Evolutionary conservation across 495 filamentous ascomycete species (phyloP), one percentile per base, ranked within the genome.

Genomic region (Aspergillus olivimuriae): DNA sequence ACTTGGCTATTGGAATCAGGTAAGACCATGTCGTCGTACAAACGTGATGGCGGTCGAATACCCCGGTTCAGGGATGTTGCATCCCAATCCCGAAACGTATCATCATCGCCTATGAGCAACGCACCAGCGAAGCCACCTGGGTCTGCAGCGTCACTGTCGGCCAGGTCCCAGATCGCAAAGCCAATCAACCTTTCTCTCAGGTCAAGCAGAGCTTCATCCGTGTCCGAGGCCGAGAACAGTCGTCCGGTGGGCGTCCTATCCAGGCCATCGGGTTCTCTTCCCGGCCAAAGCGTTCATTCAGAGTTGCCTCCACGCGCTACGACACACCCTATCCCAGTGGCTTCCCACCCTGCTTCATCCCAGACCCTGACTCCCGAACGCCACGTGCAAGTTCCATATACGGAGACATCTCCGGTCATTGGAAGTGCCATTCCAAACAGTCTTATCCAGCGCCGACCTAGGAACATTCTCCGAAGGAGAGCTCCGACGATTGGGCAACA

Each of bases 391-490:
- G 47, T 51, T 5, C 53, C 58, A 16, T 47, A 44, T 34, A 51
- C 55, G 38, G 43, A 32, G 7, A 21, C 43, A 38, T 18, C 32
- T 43, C 33, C 41, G 28, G 44, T 23, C 11, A 36, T 45, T 39
- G 16, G 41, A 6, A 47, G 34, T 26, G 28, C 23, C 7, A 48
- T 43, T 24, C 44, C 47, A 16, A 52, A 50, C 34, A 37, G 47
- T 5, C 37, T 50, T 24, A 44, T 46, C 10, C 43, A 33, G 17
- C 54, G 61, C 45, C 61, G 62, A 38, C 47, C 58, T 39, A 60
- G 67, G 40, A 73, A 73, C 48, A 59, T 71, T 35, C 53, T 73
- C 30, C 62, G 69, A 43, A 62, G 69, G 43, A 70, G 55, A 43
- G 62, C 66, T 28, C 61, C 67, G 3, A 66, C 62, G 42, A 70